phyloP scores from a whole-genome alignment of 2,329 filamentous ascomycete genomes.

The Aspergillus transmontanensis region DNA sequence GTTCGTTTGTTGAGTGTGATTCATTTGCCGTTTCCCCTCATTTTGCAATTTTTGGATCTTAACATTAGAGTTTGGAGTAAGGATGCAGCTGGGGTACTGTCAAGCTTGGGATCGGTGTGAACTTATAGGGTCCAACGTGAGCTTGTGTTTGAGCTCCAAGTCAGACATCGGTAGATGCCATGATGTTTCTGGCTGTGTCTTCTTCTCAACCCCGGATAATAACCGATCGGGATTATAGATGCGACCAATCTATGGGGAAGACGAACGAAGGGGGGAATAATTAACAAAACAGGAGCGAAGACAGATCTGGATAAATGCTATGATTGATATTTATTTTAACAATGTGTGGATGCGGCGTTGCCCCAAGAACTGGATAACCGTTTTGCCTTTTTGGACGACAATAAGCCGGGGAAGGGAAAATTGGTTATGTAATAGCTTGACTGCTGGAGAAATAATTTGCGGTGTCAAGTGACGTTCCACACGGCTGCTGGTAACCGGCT shows the following conservation, averaged over 20 bases:
- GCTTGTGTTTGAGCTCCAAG: neutral
- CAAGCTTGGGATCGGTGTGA: slow-evolving; percentile 6
- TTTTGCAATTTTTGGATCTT: slow-evolving; percentile 8
- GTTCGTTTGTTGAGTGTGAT: slow-evolving; percentile 15
- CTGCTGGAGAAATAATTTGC: neutral
- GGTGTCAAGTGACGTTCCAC: slow-evolving; percentile 26
- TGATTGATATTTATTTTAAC: neutral
- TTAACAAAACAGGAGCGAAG: neutral
- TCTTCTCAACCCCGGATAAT: neutral
- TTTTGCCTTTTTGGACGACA: slow-evolving; percentile 10
- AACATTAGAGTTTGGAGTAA: slow-evolving; percentile 4
- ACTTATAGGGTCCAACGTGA: neutral
- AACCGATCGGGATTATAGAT: neutral
- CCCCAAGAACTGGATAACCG: slow-evolving; percentile 4
- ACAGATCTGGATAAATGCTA: neutral
- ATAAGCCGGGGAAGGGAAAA: slow-evolving; percentile 10
- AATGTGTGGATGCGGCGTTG: neutral
- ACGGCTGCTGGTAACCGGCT: slow-evolving; percentile 27
- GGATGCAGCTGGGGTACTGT: neutral
- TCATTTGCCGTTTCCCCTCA: slow-evolving; percentile 19
- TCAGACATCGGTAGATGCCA: neutral
- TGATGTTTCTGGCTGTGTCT: neutral
- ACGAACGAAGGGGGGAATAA: neutral
- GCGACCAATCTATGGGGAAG: neutral
- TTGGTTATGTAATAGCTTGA: slow-evolving; percentile 23